Percentiles rank a stretch among this genome's conserved stretches.
These are phyloP conservation scores for Rhizopogon parksii DNA, from an alignment of 1,284 basidiomycete genomes.

Conservation along the genomic window DNA sequence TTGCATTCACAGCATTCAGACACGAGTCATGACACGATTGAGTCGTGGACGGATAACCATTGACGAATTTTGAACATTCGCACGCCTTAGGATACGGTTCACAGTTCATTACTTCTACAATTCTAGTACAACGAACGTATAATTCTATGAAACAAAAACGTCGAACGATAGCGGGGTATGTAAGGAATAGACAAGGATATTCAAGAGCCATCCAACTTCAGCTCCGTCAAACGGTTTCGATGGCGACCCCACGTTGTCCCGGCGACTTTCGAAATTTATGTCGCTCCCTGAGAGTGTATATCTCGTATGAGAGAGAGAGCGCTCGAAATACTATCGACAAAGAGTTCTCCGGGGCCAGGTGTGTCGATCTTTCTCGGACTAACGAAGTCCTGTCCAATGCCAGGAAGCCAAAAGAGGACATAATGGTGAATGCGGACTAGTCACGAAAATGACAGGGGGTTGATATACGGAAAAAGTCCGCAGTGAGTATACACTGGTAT, in stretches of 20 bases:
- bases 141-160: background rate
- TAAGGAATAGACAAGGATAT: background rate
- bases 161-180: background rate
- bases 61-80: conserved; percentile 1
- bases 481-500: background rate
- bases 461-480: too few relatives aligned
- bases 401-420: conserved; percentile 14
- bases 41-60: conserved; percentile 40
- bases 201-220: conserved; percentile 37
- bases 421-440: background rate
- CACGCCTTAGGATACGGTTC: background rate
- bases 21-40: conserved; percentile 39
- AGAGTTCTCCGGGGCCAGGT: conserved; percentile 18
- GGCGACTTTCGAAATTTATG: conserved; percentile 60
- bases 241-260: conserved; percentile 48
- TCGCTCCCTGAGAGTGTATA: conserved; percentile 74
- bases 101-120: background rate
- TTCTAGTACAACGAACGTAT: too few relatives aligned
- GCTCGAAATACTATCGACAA: conserved; percentile 17
- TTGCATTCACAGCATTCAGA: conserved; percentile 31
- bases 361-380: conserved; percentile 4
- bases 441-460: too few relatives aligned
- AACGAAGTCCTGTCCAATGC: conserved; percentile 13
- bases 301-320: conserved; percentile 57
- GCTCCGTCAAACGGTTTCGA: conserved; percentile 56